Percentiles rank a stretch among this genome's conserved stretches.
phyloP scores from a whole-genome alignment of 164 flowering plant species.

The Vitis rotundifolia region DNA sequence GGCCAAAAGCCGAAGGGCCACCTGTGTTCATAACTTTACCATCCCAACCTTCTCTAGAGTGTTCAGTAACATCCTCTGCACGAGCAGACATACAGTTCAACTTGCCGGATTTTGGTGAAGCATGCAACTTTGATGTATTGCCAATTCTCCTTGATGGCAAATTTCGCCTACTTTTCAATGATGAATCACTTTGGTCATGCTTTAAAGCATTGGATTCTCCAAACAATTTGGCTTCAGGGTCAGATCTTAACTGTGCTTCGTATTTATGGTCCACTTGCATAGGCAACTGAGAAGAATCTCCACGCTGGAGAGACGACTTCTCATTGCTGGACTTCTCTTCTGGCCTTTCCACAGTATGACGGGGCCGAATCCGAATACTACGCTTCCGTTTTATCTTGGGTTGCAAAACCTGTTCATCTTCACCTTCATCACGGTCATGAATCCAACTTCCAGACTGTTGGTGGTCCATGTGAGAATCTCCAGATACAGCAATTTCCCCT shows the following conservation, averaged over 20 bases:
- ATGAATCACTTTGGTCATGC: slow-evolving; percentile 53
- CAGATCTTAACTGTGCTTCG: slow-evolving; percentile 51
- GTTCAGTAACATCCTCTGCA: slow-evolving; percentile 50
- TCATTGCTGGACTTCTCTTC: slow-evolving; percentile 65
- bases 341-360: slow-evolving; percentile 55
- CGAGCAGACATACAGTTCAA: slow-evolving; percentile 39
- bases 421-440: slow-evolving; percentile 94
- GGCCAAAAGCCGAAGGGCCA: slow-evolving; percentile 44
- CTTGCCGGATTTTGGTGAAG: slow-evolving; percentile 55
- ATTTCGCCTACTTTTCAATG: slow-evolving; percentile 47
- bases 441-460: slow-evolving; percentile 97
- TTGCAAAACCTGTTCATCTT: slow-evolving; percentile 95
- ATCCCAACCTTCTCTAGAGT: slow-evolving; percentile 64
- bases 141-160: slow-evolving; percentile 49
- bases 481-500: slow-evolving; percentile 94
- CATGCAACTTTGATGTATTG: slow-evolving; percentile 53
- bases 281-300: slow-evolving; percentile 58
- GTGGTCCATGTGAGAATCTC: slow-evolving; percentile 80
- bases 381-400: slow-evolving; percentile 94
- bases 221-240: slow-evolving; percentile 40
- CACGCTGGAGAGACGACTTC: slow-evolving; percentile 42
- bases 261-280: slow-evolving; percentile 45
- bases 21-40: slow-evolving; percentile 36
- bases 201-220: slow-evolving; percentile 38
- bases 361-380: slow-evolving; percentile 78